Conservation (phyloP, 2,329 filamentous ascomycete genomes). For the Tolypocladium tropicale region DNA sequence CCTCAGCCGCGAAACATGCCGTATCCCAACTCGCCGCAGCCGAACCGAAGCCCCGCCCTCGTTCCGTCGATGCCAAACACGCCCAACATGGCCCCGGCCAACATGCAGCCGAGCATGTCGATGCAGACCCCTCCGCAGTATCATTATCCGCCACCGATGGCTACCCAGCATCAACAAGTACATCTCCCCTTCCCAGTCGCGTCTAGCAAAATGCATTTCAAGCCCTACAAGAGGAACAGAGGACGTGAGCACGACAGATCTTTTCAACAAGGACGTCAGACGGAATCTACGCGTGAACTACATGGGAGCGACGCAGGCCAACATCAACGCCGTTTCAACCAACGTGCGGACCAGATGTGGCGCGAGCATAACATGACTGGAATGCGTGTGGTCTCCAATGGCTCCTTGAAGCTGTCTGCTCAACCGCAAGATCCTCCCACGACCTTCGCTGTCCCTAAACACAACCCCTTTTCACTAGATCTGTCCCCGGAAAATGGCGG, state of each 20-base stretch:
- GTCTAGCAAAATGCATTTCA: conserved; percentile 25
- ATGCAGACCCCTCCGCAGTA: conserved; percentile 55
- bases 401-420: conserved; percentile 5
- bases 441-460: conserved; percentile 4
- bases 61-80: conserved; percentile 56
- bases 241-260: conserved; percentile 36
- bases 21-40: conserved; percentile 53
- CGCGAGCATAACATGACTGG: conserved; percentile 14
- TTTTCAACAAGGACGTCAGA: conserved; percentile 26
- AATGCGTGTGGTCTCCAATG: conserved; percentile 11
- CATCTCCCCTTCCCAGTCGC: conserved; percentile 30
- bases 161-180: conserved; percentile 53
- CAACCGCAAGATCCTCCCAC: conserved; percentile 5
- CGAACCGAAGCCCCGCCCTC: conserved; percentile 55
- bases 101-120: conserved; percentile 46
- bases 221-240: conserved; percentile 33
- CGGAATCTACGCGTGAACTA: conserved; percentile 25
- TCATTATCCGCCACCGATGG: conserved; percentile 49
- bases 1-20: conserved; percentile 34
- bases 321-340: conserved; percentile 31
- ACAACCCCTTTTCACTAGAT: conserved; percentile 33
- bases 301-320: conserved; percentile 22
- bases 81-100: conserved; percentile 55
- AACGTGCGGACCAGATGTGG: conserved; percentile 30
- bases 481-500: conserved; percentile 59